Evolutionary conservation across 331 rosid species (phyloP), one percentile per base, ranked within the genome.

Genomic region (Phaseolus coccineus): DNA sequence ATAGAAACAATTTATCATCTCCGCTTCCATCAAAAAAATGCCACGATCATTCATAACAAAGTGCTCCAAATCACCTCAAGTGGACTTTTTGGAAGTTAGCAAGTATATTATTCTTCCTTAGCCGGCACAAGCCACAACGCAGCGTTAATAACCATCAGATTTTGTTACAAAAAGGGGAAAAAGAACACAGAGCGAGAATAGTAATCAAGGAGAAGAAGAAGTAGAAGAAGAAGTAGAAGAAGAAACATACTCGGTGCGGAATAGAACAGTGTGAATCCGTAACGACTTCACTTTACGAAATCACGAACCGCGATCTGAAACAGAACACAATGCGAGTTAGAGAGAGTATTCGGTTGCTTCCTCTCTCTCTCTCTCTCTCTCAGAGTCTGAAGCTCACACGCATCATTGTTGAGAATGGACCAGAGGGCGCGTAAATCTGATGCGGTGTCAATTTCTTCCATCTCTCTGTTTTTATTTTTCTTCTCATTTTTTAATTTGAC

Each of bases 241-340:
- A 7, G 31, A 80, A 31, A 13, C 11, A 14, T 76, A 71, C 39
- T 50, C 13, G 53, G 62, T 13, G 69, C 82, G 56, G 67, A 69
- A 90, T 83, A 57, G 76, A 88, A 87, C 90, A 87, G 89, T 85
- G 57, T 53, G 73, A 81, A 68, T 16, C 73, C 64, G 83, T 77
- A 62, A 77, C 46, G 61, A 39, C 40, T 53, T 30, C 13, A 52
- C 46, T 52, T 69, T 51, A 47, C 71, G 47, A 80, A 19, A 28
- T 8, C 33, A 22, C 30, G 31, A 57, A 57, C 70, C 86, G 77
- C 81, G 87, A 90, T 87, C 86, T 73, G 87, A 73, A 81, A 77
- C 61, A 80, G 77, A 83, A 35, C 44, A 76, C 35, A 24, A 63
- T 22, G 37, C 50, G 74, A 57, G 28, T 59, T 72, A 73, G 79